These are phyloP conservation scores for Phialocephala subalpina DNA, from an alignment of 2,329 filamentous ascomycete genomes.

Conservation along the genomic window DNA sequence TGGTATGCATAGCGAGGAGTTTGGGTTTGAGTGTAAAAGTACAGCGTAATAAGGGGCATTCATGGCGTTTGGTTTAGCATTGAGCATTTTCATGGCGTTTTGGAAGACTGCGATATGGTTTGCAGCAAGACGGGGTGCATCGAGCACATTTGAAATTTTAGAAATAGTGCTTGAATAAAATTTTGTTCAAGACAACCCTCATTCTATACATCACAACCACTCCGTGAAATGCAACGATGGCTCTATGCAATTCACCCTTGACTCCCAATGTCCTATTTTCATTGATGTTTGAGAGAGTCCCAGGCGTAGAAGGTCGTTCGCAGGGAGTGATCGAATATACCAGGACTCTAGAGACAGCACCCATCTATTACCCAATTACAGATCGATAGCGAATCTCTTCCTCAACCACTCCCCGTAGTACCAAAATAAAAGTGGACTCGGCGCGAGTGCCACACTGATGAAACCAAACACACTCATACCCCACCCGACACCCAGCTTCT, in stretches of 20 bases:
- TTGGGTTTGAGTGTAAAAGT: background rate
- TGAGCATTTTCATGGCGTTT: constrained; percentile 23
- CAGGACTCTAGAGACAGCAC: no score
- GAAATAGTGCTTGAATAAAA: constrained; percentile 12
- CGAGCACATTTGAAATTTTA: constrained; percentile 4
- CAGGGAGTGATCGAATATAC: no score
- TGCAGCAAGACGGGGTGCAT: constrained; percentile 15
- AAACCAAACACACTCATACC: constrained; percentile 58
- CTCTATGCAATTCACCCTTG: no score
- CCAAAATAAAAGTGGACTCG: constrained; percentile 58
- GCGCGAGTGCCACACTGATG: constrained; percentile 52
- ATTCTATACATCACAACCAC: background rate
- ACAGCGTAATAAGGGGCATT: constrained; percentile 1
- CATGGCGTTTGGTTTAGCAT: constrained; percentile 2
- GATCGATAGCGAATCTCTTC: constrained; percentile 52
- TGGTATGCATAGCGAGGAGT: constrained; percentile 6
- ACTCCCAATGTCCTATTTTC: no score
- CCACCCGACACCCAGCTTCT: constrained; percentile 56
- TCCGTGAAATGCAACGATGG: background rate
- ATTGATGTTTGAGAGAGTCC: no score
- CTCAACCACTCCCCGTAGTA: constrained; percentile 54
- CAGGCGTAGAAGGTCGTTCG: no score
- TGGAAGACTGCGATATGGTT: background rate
- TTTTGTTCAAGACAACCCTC: constrained; percentile 6
- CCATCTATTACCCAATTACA: constrained; percentile 26